A percentile compares a stretch with the other conserved stretches of the same genome.
Evolutionary conservation across 768 basidiomycete genomes (phyloP).

Genomic region (Exsudoporus frostii): DNA sequence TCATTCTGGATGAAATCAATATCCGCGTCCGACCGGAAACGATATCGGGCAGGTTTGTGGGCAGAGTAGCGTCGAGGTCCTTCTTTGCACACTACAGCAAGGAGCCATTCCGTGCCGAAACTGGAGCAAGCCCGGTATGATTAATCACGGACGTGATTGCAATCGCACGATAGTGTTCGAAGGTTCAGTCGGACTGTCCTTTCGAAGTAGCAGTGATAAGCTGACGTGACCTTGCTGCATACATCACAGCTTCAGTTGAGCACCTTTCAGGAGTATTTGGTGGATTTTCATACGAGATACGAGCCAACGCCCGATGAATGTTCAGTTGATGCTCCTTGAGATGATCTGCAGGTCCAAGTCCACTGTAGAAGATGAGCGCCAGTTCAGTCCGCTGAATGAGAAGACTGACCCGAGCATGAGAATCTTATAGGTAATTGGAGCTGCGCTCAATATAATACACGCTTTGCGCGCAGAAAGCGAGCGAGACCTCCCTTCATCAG

Average conservation of each 20-base stretch:
- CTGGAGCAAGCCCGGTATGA: background rate
- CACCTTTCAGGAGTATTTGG: background rate
- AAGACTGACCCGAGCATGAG: background rate
- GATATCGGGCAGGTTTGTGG: background rate
- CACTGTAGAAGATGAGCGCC: background rate
- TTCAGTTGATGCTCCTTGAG: background rate
- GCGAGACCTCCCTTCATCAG: background rate
- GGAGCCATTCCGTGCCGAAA: background rate
- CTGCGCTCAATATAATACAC: background rate
- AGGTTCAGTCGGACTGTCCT: background rate
- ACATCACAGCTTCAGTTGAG: background rate
- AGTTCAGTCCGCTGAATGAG: background rate
- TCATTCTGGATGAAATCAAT: background rate
- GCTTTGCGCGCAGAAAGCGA: background rate
- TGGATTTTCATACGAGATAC: background rate
- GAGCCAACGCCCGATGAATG: background rate
- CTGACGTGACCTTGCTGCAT: background rate
- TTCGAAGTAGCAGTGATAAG: background rate
- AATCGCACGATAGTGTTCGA: background rate
- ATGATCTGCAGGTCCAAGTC: background rate
- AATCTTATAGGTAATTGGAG: background rate
- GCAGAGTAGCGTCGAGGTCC: background rate
- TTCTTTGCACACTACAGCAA: background rate
- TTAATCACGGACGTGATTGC: background rate
- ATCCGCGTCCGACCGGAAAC: background rate